A percentile compares a stretch with the other conserved stretches of the same genome.
These are phyloP conservation scores for Lactifluus echinatus DNA, from an alignment of 768 basidiomycete genomes.

Conservation along the genomic window DNA sequence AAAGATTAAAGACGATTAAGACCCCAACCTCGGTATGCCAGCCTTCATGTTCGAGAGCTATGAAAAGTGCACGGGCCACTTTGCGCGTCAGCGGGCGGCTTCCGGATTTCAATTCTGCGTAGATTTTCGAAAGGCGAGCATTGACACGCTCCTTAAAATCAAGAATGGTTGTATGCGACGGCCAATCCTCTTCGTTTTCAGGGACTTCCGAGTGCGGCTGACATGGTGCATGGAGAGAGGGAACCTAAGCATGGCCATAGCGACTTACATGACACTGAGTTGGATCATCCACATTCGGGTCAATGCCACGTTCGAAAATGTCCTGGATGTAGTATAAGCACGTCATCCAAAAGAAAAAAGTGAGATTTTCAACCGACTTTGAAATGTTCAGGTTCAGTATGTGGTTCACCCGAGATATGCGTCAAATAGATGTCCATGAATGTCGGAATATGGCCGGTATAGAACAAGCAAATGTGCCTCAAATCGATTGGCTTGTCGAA, in stretches of 20 bases:
- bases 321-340: constrained; percentile 32
- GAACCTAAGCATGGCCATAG: background rate
- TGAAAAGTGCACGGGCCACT: constrained; percentile 73
- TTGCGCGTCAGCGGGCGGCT: constrained; percentile 47
- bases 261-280: constrained; percentile 68
- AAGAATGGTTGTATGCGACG: constrained; percentile 57
- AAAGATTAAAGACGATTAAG: background rate
- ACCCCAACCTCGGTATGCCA: constrained; percentile 65
- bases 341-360: background rate
- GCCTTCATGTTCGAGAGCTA: constrained; percentile 88
- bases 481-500: constrained; percentile 89
- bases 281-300: constrained; percentile 90
- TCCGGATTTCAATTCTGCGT: constrained; percentile 56
- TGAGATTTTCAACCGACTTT: constrained; percentile 38
- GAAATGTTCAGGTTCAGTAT: constrained; percentile 79
- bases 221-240: background rate
- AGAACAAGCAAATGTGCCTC: constrained; percentile 95
- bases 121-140: constrained; percentile 59
- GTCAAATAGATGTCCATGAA: constrained; percentile 91
- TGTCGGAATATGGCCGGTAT: constrained; percentile 87
- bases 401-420: constrained; percentile 58
- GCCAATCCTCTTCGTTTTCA: constrained; percentile 76
- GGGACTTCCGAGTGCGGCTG: constrained; percentile 91
- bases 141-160: constrained; percentile 75
- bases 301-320: constrained; percentile 91